These are phyloP conservation scores for Chaetomium fimeti DNA, from an alignment of 495 filamentous ascomycete species.

Conservation along the genomic window DNA sequence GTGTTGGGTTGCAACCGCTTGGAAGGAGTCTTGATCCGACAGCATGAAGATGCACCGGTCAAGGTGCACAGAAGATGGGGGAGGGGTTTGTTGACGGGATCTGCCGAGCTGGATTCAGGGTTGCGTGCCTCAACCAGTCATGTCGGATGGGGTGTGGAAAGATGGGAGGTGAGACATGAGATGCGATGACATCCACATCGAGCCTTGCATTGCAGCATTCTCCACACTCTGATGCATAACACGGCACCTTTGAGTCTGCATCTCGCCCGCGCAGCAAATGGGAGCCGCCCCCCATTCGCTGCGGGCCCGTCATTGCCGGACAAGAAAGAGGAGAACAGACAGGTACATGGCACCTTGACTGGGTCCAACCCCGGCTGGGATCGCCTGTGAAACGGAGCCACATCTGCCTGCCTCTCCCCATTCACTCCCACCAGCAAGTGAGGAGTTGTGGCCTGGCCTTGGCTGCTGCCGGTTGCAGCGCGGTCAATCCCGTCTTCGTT, in stretches of 20 bases:
- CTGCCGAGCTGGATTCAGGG: constrained; percentile 8
- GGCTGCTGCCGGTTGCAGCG: constrained; percentile 8
- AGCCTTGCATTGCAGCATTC: constrained; percentile 13
- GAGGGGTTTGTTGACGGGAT: background rate
- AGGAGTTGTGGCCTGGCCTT: background rate
- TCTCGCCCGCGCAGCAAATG: constrained; percentile 8
- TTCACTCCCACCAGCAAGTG: background rate
- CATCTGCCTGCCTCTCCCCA: constrained; percentile 2
- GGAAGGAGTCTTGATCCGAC: constrained; percentile 7
- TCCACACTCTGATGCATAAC: constrained; percentile 8
- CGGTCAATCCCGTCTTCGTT: background rate
- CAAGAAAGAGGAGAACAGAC: constrained; percentile 15
- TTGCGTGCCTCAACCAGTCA: constrained; percentile 16
- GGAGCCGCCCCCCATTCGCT: background rate
- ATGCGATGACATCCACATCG: constrained; percentile 16
- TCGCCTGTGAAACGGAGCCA: constrained; percentile 14
- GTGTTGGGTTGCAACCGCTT: constrained; percentile 13
- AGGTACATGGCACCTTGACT: constrained; percentile 11
- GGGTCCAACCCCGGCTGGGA: background rate
- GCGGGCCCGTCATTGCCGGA: constrained; percentile 10
- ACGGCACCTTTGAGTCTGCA: constrained; percentile 1
- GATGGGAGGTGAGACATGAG: constrained; percentile 4
- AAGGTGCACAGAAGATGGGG: background rate
- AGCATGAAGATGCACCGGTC: background rate
- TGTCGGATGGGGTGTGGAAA: background rate